Percentiles rank a stretch among this genome's conserved stretches.
Conservation (phyloP, 345 rosid genomes). For the Schrenkiella parvula region DNA sequence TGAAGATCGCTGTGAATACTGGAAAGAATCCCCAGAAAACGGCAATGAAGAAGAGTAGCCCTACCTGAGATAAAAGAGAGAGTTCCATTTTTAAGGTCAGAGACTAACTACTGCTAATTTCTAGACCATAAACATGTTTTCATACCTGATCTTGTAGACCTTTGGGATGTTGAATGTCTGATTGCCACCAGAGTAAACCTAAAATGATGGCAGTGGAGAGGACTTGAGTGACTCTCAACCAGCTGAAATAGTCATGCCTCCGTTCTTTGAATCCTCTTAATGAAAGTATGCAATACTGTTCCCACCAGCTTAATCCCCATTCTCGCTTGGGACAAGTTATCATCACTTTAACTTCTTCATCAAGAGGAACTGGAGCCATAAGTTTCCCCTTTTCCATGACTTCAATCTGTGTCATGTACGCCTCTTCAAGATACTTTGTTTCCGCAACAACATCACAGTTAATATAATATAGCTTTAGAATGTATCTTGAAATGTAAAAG, state of each 20-base stretch:
- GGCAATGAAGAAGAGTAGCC: slow-evolving; percentile 86
- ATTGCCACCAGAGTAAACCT: slow-evolving; percentile 95
- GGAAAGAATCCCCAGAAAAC: slow-evolving; percentile 99
- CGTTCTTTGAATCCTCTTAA: slow-evolving; percentile 86
- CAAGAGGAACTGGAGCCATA: slow-evolving; percentile 64
- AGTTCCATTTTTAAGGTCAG: slow-evolving; percentile 7
- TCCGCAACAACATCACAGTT: slow-evolving; percentile 7
- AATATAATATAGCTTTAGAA: not conserved
- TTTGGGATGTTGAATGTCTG: slow-evolving; percentile 54
- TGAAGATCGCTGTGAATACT: slow-evolving; percentile 92
- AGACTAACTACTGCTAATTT: not conserved
- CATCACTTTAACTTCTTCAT: slow-evolving; percentile 60
- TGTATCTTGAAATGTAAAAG: not conserved
- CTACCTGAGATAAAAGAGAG: slow-evolving; percentile 52
- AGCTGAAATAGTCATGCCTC: slow-evolving; percentile 85
- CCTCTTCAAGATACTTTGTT: slow-evolving; percentile 85
- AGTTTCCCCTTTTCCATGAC: slow-evolving; percentile 72
- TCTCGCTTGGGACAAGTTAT: slow-evolving; percentile 53
- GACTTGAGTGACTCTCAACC: slow-evolving; percentile 92
- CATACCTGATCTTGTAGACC: slow-evolving; percentile 87
- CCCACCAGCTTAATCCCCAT: slow-evolving; percentile 94
- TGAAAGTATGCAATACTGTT: slow-evolving; percentile 70
- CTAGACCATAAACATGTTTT: not conserved
- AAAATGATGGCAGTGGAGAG: slow-evolving; percentile 77
- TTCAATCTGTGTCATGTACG: slow-evolving; percentile 62